Percentiles rank a stretch among this genome's conserved stretches.
These are phyloP conservation scores for Ogataea pignaliae DNA, from an alignment of 805 yeast species.

Conservation along the genomic window DNA sequence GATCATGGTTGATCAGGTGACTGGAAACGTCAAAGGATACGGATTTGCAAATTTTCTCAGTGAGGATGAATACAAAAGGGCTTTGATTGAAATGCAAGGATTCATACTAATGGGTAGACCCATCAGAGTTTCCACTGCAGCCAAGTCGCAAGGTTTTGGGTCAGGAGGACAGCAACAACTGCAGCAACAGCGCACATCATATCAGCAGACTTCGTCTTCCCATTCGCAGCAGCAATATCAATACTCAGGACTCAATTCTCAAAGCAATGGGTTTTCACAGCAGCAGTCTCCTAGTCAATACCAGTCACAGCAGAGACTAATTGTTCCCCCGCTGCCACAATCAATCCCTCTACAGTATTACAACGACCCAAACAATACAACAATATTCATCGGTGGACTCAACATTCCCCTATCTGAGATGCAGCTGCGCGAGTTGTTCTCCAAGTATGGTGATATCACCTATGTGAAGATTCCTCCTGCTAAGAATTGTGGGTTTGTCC, in stretches of 20 bases:
- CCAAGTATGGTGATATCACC: constrained; percentile 68
- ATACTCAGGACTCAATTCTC: not conserved
- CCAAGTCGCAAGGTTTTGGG: constrained; percentile 26
- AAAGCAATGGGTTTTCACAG: not conserved
- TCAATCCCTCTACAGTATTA: constrained; percentile 53
- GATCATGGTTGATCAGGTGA: constrained; percentile 67
- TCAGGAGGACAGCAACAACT: constrained; percentile 7
- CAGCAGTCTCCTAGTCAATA: constrained; percentile 10
- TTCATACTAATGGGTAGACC: constrained; percentile 65
- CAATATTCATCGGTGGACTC: constrained; percentile 76
- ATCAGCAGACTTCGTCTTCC: constrained; percentile 33
- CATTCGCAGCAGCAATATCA: constrained; percentile 4
- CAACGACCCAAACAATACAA: constrained; percentile 73
- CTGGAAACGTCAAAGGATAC: constrained; percentile 75
- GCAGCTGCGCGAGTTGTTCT: constrained; percentile 57
- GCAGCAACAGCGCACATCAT: not conserved
- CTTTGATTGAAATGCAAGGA: constrained; percentile 81
- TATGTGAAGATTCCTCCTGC: constrained; percentile 79
- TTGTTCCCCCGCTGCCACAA: constrained; percentile 26
- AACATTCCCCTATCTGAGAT: constrained; percentile 53
- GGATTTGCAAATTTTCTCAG: constrained; percentile 81
- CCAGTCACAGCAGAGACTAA: constrained; percentile 8
- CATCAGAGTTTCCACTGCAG: constrained; percentile 70
- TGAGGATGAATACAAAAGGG: constrained; percentile 64
- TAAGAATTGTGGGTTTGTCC: constrained; percentile 80